Conservation (phyloP, 2,329 filamentous ascomycete genomes). For the Tolypocladium ophioglossoides region DNA sequence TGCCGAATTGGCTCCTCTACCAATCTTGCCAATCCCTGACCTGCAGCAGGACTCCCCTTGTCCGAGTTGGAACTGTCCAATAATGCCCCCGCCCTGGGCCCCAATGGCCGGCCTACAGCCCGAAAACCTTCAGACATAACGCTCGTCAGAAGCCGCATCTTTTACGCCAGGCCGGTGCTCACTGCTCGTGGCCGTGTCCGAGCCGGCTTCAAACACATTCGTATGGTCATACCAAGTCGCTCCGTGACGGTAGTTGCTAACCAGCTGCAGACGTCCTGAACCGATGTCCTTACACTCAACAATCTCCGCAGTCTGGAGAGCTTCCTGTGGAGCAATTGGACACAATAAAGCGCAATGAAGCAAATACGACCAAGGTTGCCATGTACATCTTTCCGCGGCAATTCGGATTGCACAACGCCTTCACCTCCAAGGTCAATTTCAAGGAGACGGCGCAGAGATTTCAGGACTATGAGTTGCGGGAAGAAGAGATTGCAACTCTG, state of each 20-base stretch:
- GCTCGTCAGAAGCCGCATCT: constrained; percentile 73
- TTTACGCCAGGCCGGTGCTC: constrained; percentile 68
- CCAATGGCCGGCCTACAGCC: not conserved
- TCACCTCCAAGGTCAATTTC: constrained; percentile 57
- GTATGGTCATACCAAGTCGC: constrained; percentile 37
- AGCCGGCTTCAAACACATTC: constrained; percentile 71
- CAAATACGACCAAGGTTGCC: constrained; percentile 60
- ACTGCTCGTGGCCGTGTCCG: constrained; percentile 57
- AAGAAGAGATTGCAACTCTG: constrained; percentile 58
- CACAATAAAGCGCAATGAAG: constrained; percentile 10
- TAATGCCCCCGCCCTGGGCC: no score
- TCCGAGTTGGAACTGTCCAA: constrained; percentile 28
- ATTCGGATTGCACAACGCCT: constrained; percentile 87
- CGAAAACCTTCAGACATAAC: constrained; percentile 48
- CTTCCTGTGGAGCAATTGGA: not conserved
- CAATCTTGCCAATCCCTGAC: constrained; percentile 3
- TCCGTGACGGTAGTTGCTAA: constrained; percentile 5
- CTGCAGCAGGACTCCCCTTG: constrained; percentile 34
- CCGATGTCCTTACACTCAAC: constrained; percentile 36
- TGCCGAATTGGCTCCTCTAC: constrained; percentile 10
- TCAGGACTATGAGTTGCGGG: constrained; percentile 77
- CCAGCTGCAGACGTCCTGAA: constrained; percentile 63
- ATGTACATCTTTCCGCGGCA: constrained; percentile 92
- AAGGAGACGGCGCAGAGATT: constrained; percentile 61
- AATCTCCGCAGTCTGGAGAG: not conserved